Base-by-base conservation (phyloP, 2,329 filamentous ascomycete genomes). In the Botrytis tulipae region DNA sequence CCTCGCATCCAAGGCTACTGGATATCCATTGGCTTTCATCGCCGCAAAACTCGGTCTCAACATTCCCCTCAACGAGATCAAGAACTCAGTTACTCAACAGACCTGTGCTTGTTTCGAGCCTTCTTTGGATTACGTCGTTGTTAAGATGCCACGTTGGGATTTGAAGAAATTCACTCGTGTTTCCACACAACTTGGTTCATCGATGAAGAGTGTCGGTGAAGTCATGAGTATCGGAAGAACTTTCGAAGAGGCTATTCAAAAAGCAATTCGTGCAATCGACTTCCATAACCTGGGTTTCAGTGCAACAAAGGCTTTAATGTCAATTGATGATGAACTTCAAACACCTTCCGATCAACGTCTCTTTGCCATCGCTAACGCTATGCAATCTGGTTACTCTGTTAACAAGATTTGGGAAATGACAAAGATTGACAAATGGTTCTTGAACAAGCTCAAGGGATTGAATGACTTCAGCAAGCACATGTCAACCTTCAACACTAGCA, bases 371-470 rank as follows among this genome's bases (percentile, higher is more conserved):
- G 95, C 96, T 62, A 95, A 98, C 84, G 96, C 96, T 77, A 97
- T 99, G 94, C 90, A 97, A 77, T 94, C 98, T 86, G 94, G 98
- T 83, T 99, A 99, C 87, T 90, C 93, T 2, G 94, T 98, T 62
- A 95, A 99, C 77, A 91, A 88, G 82, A 88, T 99, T n/a, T 94
- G 98, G 82, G 94, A 98, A 10, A 86, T 99, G 78, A 97, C 93
- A 84, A 98, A 97, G 88, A 99, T 99, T 80, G 96, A 98, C 86
- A 97, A 97, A 85, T 98, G 96, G 96, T 99, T 99, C 87, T 85
- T 99, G 79, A 90, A 98, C 90, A 98, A 99, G 89, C 90, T 99
- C 70, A 91, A 97, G 85, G 98, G 98, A 86, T 93, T 99, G 80
- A 96, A 97, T 71, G 90, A 98, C 84, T 95, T 69, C n/a, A 57